Conservation (phyloP, 75 land plant genomes). For the Azolla pinnata region DNA sequence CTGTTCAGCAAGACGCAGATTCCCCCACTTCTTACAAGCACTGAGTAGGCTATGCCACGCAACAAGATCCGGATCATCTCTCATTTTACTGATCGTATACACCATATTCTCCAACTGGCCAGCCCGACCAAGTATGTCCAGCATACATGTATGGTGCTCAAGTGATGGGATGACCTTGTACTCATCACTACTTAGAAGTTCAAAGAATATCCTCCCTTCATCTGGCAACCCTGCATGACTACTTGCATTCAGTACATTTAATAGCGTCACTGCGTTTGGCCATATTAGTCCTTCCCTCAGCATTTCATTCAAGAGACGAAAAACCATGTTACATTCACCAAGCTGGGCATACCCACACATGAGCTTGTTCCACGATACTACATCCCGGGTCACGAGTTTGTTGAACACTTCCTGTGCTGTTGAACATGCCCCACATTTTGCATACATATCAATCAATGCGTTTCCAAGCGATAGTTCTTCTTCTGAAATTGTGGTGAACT, state of each 20-base stretch:
- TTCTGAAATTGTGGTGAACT: constrained; percentile 6
- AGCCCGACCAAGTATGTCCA: constrained; percentile 23
- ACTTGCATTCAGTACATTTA: constrained; percentile 5
- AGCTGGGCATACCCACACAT: constrained; percentile 24
- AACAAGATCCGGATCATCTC: background rate
- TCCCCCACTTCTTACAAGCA: constrained; percentile 1
- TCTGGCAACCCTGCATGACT: constrained; percentile 25
- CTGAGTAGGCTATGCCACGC: background rate
- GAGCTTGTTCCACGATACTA: constrained; percentile 28
- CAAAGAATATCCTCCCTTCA: constrained; percentile 16
- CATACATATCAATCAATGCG: constrained; percentile 7
- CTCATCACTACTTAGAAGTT: constrained; percentile 8
- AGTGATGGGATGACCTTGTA: constrained; percentile 18
- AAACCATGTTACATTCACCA: constrained; percentile 24
- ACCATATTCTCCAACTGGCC: constrained; percentile 4
- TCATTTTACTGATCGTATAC: background rate
- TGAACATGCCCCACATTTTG: constrained; percentile 1
- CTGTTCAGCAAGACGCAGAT: background rate
- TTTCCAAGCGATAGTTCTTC: background rate
- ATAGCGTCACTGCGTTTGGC: background rate
- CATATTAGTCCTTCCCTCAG: background rate
- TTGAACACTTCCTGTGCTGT: constrained; percentile 7
- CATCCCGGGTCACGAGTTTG: constrained; percentile 16
- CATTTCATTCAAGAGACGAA: constrained; percentile 41
- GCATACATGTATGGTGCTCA: constrained; percentile 28